Base-by-base conservation (phyloP, 331 rosid species). In the Malus hybrid region DNA sequence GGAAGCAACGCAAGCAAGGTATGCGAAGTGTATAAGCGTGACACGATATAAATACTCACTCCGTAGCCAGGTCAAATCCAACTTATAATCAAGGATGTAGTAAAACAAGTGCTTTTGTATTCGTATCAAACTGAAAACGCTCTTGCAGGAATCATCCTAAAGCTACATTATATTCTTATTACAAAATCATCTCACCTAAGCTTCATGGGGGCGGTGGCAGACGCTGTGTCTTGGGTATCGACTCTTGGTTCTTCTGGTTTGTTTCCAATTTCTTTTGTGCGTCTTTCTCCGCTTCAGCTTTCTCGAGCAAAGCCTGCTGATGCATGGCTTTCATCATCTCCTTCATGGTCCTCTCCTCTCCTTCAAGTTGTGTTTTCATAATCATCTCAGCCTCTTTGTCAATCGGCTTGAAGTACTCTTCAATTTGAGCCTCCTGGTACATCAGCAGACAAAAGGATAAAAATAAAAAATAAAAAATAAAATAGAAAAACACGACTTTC, bases 391-490 rank as follows among this genome's bases (percentile, higher is more conserved):
- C 93, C 81, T 91, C 91, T 72, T 78, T 76, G 85, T 90, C 93
- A 70, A 94, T 78, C 11, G 96, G 96, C 84, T 90, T 91, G 86
- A 94, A 94, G 80, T 91, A 90, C 29, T 94, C 89, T 78, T 91
- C 97, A 73, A 92, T 85, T 57, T 88, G 89, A 78, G 83, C 82
- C 78, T 94, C 96, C 97, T 94, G 82, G 84, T 18, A 39, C 8
- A 26, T 60, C 16, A 72, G 73, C 52, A 77, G 69, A 71, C 16
- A 50, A 34, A 65, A 61, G 7, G 16, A 28, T 28, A 28, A 75
- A 22, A 65, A 16, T 1, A 1, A 24, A 24, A 24, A 24, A 24
- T 24, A 24, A 24, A 24, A 22, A 32, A 67, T 19, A 20, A 28
- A 8, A 28, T 28, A 28, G 29, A 28, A 28, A 67, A 28, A 62